These are phyloP conservation scores for Phytophthora rubi DNA, from an alignment of 352 stramenopile species.

Conservation along the genomic window DNA sequence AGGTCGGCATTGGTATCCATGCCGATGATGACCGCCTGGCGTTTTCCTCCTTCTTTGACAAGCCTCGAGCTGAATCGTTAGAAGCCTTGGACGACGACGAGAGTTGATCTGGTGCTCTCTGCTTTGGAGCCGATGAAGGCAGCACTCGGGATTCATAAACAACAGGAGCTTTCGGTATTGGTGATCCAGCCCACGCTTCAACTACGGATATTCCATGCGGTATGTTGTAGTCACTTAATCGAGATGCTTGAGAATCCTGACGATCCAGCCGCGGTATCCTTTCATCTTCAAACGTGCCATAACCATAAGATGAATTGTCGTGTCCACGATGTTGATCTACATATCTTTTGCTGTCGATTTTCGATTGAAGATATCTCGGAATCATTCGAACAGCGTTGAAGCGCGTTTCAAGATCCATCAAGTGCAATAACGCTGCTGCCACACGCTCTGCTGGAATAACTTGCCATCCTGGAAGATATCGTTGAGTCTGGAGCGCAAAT, in stretches of 20 bases:
- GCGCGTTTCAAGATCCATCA: conserved; percentile 61
- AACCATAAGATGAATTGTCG: not conserved
- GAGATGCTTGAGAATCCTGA: not conserved
- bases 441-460: conserved; percentile 60
- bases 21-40: not conserved
- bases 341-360: conserved; percentile 14
- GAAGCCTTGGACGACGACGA: not conserved
- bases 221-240: not conserved
- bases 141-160: not conserved
- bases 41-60: conserved; percentile 1
- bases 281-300: conserved; percentile 30
- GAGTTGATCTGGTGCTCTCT: not conserved
- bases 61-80: not conserved
- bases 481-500: conserved; percentile 53
- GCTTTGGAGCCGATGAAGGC: not conserved
- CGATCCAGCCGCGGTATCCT: conserved; percentile 14
- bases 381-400: conserved; percentile 61
- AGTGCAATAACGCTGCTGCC: conserved; percentile 54
- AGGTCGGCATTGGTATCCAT: conserved; percentile 11
- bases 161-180: conserved; percentile 8
- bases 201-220: conserved; percentile 8
- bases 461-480: conserved; percentile 58
- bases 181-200: conserved; percentile 33
- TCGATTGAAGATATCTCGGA: conserved; percentile 55
- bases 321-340: not conserved